Evolutionary conservation across 345 rosid genomes (phyloP).

Genomic region (Dipteronia dyeriana): DNA sequence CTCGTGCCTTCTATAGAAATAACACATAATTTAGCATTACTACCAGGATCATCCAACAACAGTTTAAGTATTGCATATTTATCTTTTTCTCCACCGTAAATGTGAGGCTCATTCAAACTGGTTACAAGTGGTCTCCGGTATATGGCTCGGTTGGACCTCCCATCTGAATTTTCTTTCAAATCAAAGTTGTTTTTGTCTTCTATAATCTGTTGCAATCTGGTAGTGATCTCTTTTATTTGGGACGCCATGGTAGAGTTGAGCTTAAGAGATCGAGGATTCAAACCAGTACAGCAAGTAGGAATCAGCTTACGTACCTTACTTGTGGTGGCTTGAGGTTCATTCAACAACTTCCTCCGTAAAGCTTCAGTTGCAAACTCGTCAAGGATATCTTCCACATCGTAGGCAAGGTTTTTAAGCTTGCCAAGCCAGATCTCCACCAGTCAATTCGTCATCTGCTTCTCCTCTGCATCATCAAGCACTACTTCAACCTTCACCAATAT

Average conservation of each 20-base stretch:
- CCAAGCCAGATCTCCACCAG: slow-evolving; percentile 18
- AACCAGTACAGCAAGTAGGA: background rate
- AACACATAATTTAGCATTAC: background rate
- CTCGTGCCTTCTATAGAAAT: slow-evolving; percentile 30
- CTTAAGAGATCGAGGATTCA: background rate
- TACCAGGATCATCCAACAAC: background rate
- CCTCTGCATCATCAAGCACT: slow-evolving; percentile 24
- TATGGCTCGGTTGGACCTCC: background rate
- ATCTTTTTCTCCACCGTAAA: slow-evolving; percentile 25
- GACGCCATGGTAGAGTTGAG: background rate
- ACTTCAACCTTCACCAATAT: background rate
- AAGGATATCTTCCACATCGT: slow-evolving; percentile 27
- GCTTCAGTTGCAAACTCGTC: slow-evolving; percentile 25
- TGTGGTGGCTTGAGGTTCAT: background rate
- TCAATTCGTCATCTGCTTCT: background rate
- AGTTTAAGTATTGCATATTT: slow-evolving; percentile 11
- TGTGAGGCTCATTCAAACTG: slow-evolving; percentile 11
- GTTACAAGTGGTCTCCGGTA: background rate
- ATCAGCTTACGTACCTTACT: background rate
- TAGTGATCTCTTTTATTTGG: slow-evolving; percentile 4
- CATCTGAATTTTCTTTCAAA: background rate
- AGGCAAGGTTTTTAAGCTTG: slow-evolving; percentile 15
- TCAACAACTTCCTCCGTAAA: background rate
- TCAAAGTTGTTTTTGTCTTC: background rate
- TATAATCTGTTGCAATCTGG: background rate